These are phyloP conservation scores for Ehretia macrophylla DNA, from an alignment of 257 asterid genomes.

Conservation along the genomic window DNA sequence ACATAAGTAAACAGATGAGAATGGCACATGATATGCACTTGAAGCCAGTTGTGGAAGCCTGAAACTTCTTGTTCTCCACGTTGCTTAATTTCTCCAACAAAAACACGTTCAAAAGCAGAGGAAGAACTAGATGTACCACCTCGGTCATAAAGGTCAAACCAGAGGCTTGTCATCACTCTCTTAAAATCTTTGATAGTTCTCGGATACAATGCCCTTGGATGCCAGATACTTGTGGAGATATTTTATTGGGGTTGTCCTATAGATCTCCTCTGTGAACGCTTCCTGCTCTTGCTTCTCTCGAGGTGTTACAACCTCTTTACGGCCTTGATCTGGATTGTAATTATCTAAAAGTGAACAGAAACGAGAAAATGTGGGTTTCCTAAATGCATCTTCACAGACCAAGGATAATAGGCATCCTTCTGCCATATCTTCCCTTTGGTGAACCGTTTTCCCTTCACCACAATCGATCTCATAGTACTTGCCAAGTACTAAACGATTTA, in stretches of 20 bases:
- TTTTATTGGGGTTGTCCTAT: constrained; percentile 85
- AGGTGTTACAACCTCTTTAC: constrained; percentile 75
- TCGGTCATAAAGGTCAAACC: constrained; percentile 89
- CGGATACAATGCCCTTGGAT: constrained; percentile 50
- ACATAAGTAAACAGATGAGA: not conserved
- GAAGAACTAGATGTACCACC: constrained; percentile 85
- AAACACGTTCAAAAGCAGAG: constrained; percentile 97
- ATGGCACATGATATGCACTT: constrained; percentile 38
- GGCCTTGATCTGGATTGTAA: constrained; percentile 83
- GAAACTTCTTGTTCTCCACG: constrained; percentile 73
- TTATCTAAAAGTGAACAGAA: constrained; percentile 92
- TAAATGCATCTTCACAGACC: constrained; percentile 61
- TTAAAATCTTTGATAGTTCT: constrained; percentile 55
- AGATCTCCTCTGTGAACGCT: constrained; percentile 87
- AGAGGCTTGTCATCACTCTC: constrained; percentile 55
- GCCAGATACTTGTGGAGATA: constrained; percentile 72
- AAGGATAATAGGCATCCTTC: constrained; percentile 71
- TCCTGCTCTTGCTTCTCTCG: constrained; percentile 77
- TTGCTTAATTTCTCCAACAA: constrained; percentile 94
- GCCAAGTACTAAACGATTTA: constrained; percentile 70
- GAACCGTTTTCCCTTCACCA: constrained; percentile 85
- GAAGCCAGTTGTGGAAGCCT: constrained; percentile 98
- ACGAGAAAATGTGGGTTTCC: constrained; percentile 67
- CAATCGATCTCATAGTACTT: constrained; percentile 76
- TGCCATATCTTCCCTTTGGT: constrained; percentile 73